Percentiles rank a stretch among this genome's conserved stretches.
These are phyloP conservation scores for Madurella fahalii DNA, from an alignment of 2,329 filamentous ascomycete species.

Conservation along the genomic window DNA sequence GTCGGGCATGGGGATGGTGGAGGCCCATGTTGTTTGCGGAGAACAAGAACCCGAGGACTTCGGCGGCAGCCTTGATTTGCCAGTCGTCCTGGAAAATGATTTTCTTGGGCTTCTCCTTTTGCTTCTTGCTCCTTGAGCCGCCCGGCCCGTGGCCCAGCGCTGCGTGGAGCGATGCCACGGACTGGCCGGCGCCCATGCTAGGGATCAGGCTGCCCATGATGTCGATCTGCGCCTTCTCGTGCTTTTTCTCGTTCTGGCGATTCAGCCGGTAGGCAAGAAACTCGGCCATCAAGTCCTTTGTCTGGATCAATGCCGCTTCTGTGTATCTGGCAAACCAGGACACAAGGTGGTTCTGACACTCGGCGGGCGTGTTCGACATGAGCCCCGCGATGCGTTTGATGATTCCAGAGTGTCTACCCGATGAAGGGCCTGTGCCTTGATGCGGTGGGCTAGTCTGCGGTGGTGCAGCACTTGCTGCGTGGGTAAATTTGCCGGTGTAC, in stretches of 20 bases:
- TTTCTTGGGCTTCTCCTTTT: slow-evolving; percentile 51
- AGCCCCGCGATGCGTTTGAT: slow-evolving; percentile 81
- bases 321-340: slow-evolving; percentile 74
- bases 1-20: slow-evolving; percentile 30
- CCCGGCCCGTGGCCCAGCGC: slow-evolving; percentile 58
- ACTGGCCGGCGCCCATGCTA: slow-evolving; percentile 62
- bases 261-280: slow-evolving; percentile 79
- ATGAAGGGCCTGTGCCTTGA: slow-evolving; percentile 40
- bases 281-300: slow-evolving; percentile 71
- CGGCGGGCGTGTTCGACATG: slow-evolving; percentile 67
- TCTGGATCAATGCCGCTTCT: slow-evolving; percentile 61
- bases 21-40: slow-evolving; percentile 64
- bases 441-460: slow-evolving; percentile 11
- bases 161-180: slow-evolving; percentile 69
- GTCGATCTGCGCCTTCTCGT: slow-evolving; percentile 53
- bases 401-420: slow-evolving; percentile 73
- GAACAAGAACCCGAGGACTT: slow-evolving; percentile 76
- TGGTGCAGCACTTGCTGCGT: slow-evolving; percentile 23
- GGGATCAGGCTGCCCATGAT: slow-evolving; percentile 67
- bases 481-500: slow-evolving; percentile 41
- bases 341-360: slow-evolving; percentile 73
- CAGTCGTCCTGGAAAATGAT: slow-evolving; percentile 76
- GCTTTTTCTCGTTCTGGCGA: slow-evolving; percentile 65
- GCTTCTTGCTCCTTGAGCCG: slow-evolving; percentile 43
- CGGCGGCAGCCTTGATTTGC: slow-evolving; percentile 79